Evolutionary conservation across 2,329 filamentous ascomycete species (phyloP), one percentile per base, ranked within the genome.

Genomic region (Neonectria ditissima): DNA sequence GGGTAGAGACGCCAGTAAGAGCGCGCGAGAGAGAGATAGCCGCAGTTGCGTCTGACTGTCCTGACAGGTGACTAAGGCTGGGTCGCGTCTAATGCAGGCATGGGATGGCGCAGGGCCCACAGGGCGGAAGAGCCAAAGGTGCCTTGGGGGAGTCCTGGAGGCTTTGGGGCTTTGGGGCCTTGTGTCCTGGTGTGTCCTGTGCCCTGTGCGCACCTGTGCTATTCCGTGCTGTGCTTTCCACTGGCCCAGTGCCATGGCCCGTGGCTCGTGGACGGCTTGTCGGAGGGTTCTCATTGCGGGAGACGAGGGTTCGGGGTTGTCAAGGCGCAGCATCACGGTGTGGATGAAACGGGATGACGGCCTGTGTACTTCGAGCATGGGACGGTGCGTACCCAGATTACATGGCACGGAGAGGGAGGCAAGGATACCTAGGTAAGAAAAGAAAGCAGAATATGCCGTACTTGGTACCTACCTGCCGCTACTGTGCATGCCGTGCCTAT

Each of bases 31-130:
- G 39, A 69, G 65, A 65, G 66, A 73, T 73, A 73, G 71, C 71
- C 71, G 71, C 71, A 71, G 59, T 69, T 58, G 55, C 65, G 69
- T 75, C 74, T 75, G 73, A 76, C 74, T 69, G 73, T 75, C 69
- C 59, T 67, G 66, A 74, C 73, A 74, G 73, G 68, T 75, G 75
- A 76, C 72, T 65, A 66, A 70, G 68, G 68, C 73, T 69, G 66
- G 64, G 67, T 43, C 54, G 66, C 66, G 69, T 73, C 72, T 70
- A 70, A 73, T 73, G 70, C 73, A 75, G 70, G 71, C 68, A 67
- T 69, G 68, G 66, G 67, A 72, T 66, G 67, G 71, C 69, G 66
- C 58, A 70, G 59, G 72, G 62, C 66, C 70, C 65, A 70, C 67
- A 56, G 55, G 60, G 58, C 55, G 55, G 59, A 70, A 69, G 65